Conservation (phyloP, 2,329 filamentous ascomycete species). For the Hymenoscyphus salicellus region DNA sequence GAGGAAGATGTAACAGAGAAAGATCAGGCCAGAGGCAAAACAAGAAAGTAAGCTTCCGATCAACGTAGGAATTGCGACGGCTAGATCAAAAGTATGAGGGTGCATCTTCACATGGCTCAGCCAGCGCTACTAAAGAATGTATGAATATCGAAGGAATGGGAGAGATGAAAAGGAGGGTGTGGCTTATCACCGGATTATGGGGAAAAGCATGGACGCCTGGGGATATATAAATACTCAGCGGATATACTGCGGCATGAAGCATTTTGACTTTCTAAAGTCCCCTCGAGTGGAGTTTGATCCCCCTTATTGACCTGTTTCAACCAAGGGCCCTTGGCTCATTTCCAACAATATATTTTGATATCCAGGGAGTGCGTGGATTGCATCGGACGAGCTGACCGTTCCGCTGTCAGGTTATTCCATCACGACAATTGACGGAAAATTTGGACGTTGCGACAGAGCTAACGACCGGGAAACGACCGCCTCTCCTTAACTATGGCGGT, state of each 20-base stretch:
- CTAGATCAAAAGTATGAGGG: conserved; percentile 3
- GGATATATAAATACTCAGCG: not conserved
- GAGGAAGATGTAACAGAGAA: conserved; percentile 11
- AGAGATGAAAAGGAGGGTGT: not conserved
- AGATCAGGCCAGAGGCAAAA: conserved; percentile 8
- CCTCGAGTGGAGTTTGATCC: conserved; percentile 1
- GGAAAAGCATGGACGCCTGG: conserved; percentile 1
- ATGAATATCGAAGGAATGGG: not conserved
- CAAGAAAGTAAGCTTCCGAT: conserved; percentile 11
- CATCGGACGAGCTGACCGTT: not conserved
- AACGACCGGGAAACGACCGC: too few relatives aligned
- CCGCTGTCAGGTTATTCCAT: not conserved
- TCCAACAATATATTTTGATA: not conserved
- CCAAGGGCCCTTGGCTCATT: not conserved
- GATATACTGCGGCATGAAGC: conserved; percentile 1
- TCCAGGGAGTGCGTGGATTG: not conserved
- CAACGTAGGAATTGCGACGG: conserved; percentile 9
- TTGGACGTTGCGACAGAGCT: not conserved
- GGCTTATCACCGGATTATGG: not conserved
- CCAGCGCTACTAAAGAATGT: not conserved
- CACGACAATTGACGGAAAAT: not conserved
- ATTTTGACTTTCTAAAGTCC: not conserved
- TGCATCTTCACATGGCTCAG: not conserved
- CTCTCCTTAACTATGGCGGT: too few relatives aligned
- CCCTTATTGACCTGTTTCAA: not conserved